Evolutionary conservation across 1,284 basidiomycete species (phyloP).

Genomic region (Fomes fomentarius): DNA sequence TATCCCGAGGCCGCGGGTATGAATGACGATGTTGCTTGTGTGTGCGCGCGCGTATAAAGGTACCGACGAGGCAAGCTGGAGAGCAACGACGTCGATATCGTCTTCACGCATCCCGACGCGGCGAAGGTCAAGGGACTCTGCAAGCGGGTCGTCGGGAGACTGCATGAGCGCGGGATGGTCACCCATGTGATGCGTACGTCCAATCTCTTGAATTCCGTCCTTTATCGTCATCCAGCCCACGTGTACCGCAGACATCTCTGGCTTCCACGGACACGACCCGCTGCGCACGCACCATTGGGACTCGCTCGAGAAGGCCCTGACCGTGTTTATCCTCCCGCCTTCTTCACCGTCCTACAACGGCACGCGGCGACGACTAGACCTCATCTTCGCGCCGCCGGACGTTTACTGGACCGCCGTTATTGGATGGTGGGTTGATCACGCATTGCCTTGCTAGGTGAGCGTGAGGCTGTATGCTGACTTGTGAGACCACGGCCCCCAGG

Average conservation of each 20-base stretch:
- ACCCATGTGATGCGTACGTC: constrained; percentile 70
- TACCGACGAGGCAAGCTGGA: constrained; percentile 75
- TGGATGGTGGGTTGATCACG: constrained; percentile 59
- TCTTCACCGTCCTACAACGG: constrained; percentile 33
- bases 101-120: constrained; percentile 68
- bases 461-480: background rate
- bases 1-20: too few relatives aligned
- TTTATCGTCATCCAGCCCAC: background rate
- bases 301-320: constrained; percentile 71
- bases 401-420: constrained; percentile 80
- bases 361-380: constrained; percentile 66
- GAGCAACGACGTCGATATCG: constrained; percentile 81
- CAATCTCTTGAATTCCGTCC: background rate
- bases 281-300: constrained; percentile 63
- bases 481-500: constrained; percentile 42
- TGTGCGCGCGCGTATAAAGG: constrained; percentile 38
- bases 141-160: constrained; percentile 24
- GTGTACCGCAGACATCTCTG: constrained; percentile 49
- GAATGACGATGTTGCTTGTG: too few relatives aligned
- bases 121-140: constrained; percentile 52
- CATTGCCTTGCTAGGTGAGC: too few relatives aligned
- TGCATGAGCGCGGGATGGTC: constrained; percentile 54
- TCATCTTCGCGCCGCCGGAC: constrained; percentile 71
- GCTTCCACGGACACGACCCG: constrained; percentile 56
- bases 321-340: constrained; percentile 63